phyloP scores from a whole-genome alignment of 139 green algal species.

The Chlamydomonas sp. region DNA sequence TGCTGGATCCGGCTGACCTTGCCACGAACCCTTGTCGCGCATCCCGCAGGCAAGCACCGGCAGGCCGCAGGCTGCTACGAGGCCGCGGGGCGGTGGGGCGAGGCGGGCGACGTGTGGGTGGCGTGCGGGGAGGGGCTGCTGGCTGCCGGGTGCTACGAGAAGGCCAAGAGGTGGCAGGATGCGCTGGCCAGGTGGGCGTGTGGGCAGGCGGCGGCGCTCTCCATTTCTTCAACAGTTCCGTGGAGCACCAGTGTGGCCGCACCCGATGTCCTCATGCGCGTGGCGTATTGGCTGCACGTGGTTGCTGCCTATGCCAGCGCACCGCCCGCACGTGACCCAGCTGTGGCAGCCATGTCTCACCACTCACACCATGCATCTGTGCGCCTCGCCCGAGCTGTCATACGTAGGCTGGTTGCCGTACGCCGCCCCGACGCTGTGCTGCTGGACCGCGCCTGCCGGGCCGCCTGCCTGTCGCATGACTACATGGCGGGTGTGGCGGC shows the following conservation, averaged over 20 bases:
- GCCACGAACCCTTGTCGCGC: background rate
- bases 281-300: background rate
- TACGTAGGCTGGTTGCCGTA: background rate
- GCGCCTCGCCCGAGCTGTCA: background rate
- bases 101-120: constrained; percentile 9
- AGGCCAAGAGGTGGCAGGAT: background rate
- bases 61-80: constrained; percentile 6
- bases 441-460: background rate
- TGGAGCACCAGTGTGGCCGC: background rate
- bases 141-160: constrained; percentile 11
- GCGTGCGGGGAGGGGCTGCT: background rate
- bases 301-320: background rate
- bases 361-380: too few relatives aligned
- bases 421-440: background rate
- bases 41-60: background rate
- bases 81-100: background rate
- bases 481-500: background rate
- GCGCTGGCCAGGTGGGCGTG: background rate
- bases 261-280: background rate
- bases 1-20: background rate
- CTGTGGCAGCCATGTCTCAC: too few relatives aligned
- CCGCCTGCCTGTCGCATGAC: background rate
- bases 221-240: background rate
- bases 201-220: background rate
- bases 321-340: too few relatives aligned